A percentile compares a stretch with the other conserved stretches of the same genome.
Conservation (phyloP, 202 grass and related monocot genomes). For the Zoysia matrella region DNA sequence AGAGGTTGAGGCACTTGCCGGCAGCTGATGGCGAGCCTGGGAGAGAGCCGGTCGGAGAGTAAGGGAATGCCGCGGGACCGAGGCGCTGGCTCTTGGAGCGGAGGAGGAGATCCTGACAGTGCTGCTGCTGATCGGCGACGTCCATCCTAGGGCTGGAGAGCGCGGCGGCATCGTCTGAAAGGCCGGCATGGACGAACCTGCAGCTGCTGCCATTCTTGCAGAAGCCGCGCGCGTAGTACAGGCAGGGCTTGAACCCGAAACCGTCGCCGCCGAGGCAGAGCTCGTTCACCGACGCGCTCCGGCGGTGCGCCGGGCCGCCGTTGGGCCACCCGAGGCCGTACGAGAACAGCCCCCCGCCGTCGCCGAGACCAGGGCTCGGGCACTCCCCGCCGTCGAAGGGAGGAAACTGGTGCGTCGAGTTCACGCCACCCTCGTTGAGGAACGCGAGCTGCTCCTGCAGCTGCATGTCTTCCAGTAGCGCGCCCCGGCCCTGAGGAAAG, state of each 20-base stretch:
- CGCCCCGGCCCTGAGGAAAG: slow-evolving; percentile 38
- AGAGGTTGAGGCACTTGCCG: slow-evolving; percentile 70
- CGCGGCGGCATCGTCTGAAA: slow-evolving; percentile 53
- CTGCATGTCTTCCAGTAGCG: slow-evolving; percentile 69
- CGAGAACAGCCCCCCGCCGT: slow-evolving; percentile 35
- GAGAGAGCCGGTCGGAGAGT: slow-evolving; percentile 75
- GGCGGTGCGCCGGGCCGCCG: slow-evolving; percentile 56
- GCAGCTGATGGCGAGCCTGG: slow-evolving; percentile 74
- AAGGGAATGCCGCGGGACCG: slow-evolving; percentile 60
- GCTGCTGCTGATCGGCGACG: slow-evolving; percentile 37
- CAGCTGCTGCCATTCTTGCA: slow-evolving; percentile 89
- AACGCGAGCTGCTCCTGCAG: slow-evolving; percentile 88
- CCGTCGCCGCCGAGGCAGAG: slow-evolving; percentile 55
- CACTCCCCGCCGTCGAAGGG: slow-evolving; percentile 46
- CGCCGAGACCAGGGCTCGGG: slow-evolving; percentile 40
- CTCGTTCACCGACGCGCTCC: slow-evolving; percentile 75
- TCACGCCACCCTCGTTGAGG: slow-evolving; percentile 54
- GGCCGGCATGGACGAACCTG: slow-evolving; percentile 70
- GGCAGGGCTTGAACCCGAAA: slow-evolving; percentile 83
- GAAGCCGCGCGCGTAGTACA: slow-evolving; percentile 86
- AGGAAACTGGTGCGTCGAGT: not conserved
- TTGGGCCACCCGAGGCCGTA: slow-evolving; percentile 48
- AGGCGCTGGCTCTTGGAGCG: slow-evolving; percentile 76
- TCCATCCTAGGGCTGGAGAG: slow-evolving; percentile 42
- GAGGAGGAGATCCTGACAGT: slow-evolving; percentile 74